Conservation (phyloP, 306 rosid species). For the Astragalus glycyphyllos region DNA sequence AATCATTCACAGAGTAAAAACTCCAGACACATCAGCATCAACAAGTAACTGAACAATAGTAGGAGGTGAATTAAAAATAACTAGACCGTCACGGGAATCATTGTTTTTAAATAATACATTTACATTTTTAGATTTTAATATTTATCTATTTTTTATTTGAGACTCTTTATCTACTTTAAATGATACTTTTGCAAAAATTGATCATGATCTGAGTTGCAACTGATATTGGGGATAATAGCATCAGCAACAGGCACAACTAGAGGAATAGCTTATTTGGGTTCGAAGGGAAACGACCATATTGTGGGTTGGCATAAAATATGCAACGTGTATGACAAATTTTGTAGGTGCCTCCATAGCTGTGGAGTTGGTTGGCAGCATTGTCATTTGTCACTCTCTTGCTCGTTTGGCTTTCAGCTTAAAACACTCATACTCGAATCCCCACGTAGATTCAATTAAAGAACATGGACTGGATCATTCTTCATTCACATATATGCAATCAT, state of each 20-base stretch:
- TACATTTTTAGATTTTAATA: too few relatives aligned
- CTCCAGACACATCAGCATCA: too few relatives aligned
- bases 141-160: too few relatives aligned
- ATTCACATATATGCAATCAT: too few relatives aligned
- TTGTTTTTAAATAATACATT: too few relatives aligned
- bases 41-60: too few relatives aligned
- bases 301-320: slow-evolving; percentile 66
- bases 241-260: slow-evolving; percentile 87
- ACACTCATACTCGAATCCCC: slow-evolving; percentile 62
- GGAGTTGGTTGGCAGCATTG: slow-evolving; percentile 61
- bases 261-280: slow-evolving; percentile 68
- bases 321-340: slow-evolving; percentile 62
- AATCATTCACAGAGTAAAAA: too few relatives aligned
- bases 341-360: slow-evolving; percentile 60
- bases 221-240: slow-evolving; percentile 76
- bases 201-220: too few relatives aligned
- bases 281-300: slow-evolving; percentile 71
- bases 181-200: too few relatives aligned
- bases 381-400: slow-evolving; percentile 68
- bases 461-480: slow-evolving; percentile 1
- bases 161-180: too few relatives aligned
- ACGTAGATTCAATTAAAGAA: slow-evolving; percentile 47
- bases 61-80: too few relatives aligned
- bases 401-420: slow-evolving; percentile 65
- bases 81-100: too few relatives aligned